Conservation (phyloP, 2,329 filamentous ascomycete genomes). For the Aureobasidium melanogenum region DNA sequence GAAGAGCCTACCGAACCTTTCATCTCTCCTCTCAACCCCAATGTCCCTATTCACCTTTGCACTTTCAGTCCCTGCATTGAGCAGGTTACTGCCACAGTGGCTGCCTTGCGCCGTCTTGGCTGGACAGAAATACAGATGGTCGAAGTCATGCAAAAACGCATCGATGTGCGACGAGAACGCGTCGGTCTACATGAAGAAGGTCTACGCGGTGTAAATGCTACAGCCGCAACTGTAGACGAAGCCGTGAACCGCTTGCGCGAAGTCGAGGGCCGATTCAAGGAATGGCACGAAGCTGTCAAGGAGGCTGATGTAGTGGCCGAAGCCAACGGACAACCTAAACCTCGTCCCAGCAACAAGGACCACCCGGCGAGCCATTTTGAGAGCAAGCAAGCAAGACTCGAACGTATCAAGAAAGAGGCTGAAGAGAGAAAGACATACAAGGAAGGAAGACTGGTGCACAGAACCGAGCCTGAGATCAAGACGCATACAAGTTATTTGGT, state of each 20-base stretch:
- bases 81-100: constrained; percentile 81
- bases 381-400: constrained; percentile 21
- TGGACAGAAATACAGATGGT: constrained; percentile 95
- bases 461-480: constrained; percentile 81
- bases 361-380: constrained; percentile 16
- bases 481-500: constrained; percentile 96
- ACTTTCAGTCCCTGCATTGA: constrained; percentile 97
- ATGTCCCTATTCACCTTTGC: constrained; percentile 69
- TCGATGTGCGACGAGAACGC: constrained; percentile 75
- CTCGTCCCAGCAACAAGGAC: constrained; percentile 21
- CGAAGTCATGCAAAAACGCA: constrained; percentile 68
- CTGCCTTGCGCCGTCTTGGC: constrained; percentile 66
- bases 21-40: constrained; percentile 56
- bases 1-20: constrained; percentile 6
- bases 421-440: constrained; percentile 53
- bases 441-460: constrained; percentile 68
- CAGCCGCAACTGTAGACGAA: constrained; percentile 68
- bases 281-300: constrained; percentile 48
- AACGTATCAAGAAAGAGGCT: constrained; percentile 26
- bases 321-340: constrained; percentile 21
- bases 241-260: constrained; percentile 64
- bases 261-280: constrained; percentile 60
- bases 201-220: constrained; percentile 56
- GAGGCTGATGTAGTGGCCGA: constrained; percentile 21
- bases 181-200: constrained; percentile 64